Evolutionary conservation across 352 stramenopile species (phyloP), one percentile per base, ranked within the genome.

Genomic region (Phytophthora europaea): DNA sequence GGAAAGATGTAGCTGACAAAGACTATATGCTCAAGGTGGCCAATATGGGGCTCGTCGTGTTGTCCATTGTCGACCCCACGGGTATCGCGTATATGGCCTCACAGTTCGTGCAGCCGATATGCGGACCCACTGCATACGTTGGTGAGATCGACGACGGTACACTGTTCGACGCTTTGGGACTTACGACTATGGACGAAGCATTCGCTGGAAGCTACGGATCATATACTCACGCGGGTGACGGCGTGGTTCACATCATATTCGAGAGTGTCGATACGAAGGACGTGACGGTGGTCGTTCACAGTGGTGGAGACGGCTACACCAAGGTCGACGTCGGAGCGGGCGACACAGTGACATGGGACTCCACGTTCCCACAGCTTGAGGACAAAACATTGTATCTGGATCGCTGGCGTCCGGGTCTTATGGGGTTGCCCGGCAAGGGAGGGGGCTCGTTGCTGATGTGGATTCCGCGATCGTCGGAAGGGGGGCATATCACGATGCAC

Each of bases 91-190:
- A 74, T 28, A 80, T 90, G 78, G 80, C 74, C 2, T 72, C 80
- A 18, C 70, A 87, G 12, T 88, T 85, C n/a, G 67, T 90, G 0
- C 80, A 90, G 52, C 82, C 82, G 0, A 81, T 88, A 22, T 88
- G 82, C 53, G 76, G 76, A 10, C 78, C 82, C 1, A 86, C 78
- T 13, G 61, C 70, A 4, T 87, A 79, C 58, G 36, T 87, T 2
- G 78, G 80, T 3, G 68, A 83, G 4, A 85, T 90, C 53, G 73
- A 81, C 20, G 76, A 87, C 48, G 82, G 82, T 7, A 76, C 78
- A 10, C 22, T 85, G 0, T 56, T 81, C 20, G 55, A 79, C 23
- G 78, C 80, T 1, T 70, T 89, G 36, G 72, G 72, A 15, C 54
- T 78, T 2, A 55, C 23, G 4, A 31, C 45, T 13, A 36, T 73